Conservation (phyloP, 192 early-diverging fungal genomes). For the Lunasporangiospora selenospora region DNA sequence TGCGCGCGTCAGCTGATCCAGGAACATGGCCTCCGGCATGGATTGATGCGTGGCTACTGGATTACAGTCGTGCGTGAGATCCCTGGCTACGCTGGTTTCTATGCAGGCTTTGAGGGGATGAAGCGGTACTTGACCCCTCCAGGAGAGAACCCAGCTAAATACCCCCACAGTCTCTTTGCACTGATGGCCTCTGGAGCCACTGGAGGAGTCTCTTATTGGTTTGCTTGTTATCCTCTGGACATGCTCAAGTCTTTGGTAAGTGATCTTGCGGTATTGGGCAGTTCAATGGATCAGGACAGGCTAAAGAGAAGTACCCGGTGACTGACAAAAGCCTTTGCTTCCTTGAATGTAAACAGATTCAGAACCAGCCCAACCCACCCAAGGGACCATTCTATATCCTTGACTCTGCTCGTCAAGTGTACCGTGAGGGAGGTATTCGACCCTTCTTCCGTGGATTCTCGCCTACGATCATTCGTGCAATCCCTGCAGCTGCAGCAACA, state of each 20-base stretch:
- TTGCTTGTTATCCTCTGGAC: constrained; percentile 85
- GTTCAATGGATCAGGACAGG: no score
- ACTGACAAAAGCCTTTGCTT: no score
- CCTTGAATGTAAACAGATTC: no score
- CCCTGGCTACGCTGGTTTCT: constrained; percentile 88
- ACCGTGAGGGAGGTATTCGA: constrained; percentile 59
- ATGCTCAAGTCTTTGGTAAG: constrained; percentile 78
- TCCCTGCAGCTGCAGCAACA: constrained; percentile 82
- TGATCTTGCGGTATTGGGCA: not conserved
- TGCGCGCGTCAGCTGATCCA: constrained; percentile 69
- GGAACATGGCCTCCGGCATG: constrained; percentile 70
- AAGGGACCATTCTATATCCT: constrained; percentile 65
- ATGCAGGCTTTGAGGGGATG: constrained; percentile 80
- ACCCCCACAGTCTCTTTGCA: constrained; percentile 49
- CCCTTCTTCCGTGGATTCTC: constrained; percentile 74
- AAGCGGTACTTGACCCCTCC: constrained; percentile 69
- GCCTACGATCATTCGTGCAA: constrained; percentile 60
- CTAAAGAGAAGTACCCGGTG: no score
- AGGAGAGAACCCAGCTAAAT: constrained; percentile 55
- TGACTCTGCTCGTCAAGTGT: constrained; percentile 57
- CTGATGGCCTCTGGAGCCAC: constrained; percentile 83
- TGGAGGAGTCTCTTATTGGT: constrained; percentile 85
- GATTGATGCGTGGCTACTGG: constrained; percentile 86
- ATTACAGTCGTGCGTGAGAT: constrained; percentile 80
- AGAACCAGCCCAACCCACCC: constrained; percentile 68